A percentile compares a stretch with the other conserved stretches of the same genome.
phyloP scores from a whole-genome alignment of 768 basidiomycete genomes.

The Leccinum truebloodii region DNA sequence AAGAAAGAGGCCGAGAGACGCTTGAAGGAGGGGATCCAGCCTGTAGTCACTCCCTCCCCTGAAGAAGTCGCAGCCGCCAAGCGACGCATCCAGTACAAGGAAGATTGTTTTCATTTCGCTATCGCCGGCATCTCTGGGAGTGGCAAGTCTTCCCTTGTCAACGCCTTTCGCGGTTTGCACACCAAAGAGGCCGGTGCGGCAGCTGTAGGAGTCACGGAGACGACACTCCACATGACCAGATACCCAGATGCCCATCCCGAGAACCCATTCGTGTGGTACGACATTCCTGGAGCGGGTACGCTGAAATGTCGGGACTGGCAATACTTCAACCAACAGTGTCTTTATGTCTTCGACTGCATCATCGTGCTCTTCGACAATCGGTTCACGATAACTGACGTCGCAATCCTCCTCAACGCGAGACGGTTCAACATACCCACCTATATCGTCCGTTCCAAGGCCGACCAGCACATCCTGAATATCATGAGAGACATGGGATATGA shows the following conservation, averaged over 20 bases:
- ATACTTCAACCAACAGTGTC: conserved; percentile 37
- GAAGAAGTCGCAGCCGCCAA: conserved; percentile 22
- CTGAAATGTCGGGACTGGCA: conserved; percentile 33
- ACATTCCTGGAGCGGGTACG: conserved; percentile 39
- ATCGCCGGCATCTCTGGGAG: conserved; percentile 35
- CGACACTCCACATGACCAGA: conserved; percentile 26
- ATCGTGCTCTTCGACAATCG: conserved; percentile 36
- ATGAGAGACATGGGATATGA: conserved; percentile 29
- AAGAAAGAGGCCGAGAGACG: conserved; percentile 19
- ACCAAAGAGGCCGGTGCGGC: conserved; percentile 26
- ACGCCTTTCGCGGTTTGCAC: conserved; percentile 35
- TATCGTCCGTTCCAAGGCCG: conserved; percentile 40
- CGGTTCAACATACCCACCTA: conserved; percentile 35
- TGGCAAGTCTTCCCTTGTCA: conserved; percentile 40
- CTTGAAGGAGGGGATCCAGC: conserved; percentile 29
- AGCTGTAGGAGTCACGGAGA: conserved; percentile 31
- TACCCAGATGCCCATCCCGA: conserved; percentile 27
- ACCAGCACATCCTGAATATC: conserved; percentile 30
- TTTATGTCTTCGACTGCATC: conserved; percentile 39
- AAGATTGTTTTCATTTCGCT: conserved; percentile 34
- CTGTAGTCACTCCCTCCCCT: conserved; percentile 23
- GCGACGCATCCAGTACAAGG: conserved; percentile 20
- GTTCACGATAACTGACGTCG: conserved; percentile 35
- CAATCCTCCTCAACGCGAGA: conserved; percentile 33
- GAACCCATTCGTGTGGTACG: conserved; percentile 34